These are phyloP conservation scores for Calocybe gangraenosa DNA, from an alignment of 768 basidiomycete species.

Conservation along the genomic window DNA sequence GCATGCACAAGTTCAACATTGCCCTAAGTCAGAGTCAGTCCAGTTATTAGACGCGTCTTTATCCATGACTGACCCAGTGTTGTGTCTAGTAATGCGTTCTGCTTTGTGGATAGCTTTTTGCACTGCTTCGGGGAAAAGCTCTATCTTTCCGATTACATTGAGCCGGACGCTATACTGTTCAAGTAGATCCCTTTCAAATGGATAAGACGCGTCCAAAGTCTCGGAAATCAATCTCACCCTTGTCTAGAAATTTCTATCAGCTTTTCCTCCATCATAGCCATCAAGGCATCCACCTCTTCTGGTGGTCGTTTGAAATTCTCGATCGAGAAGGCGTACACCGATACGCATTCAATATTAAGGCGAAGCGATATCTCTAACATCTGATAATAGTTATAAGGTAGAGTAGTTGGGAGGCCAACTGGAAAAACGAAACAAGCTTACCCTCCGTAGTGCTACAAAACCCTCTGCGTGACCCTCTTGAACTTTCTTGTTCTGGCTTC, in stretches of 20 bases:
- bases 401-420: background rate
- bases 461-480: constrained; percentile 82
- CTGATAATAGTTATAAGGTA: constrained; percentile 39
- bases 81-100: constrained; percentile 70
- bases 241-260: constrained; percentile 74
- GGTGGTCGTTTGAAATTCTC: constrained; percentile 91
- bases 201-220: background rate
- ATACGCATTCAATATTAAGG: constrained; percentile 78
- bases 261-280: constrained; percentile 76
- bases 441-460: constrained; percentile 73
- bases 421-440: constrained; percentile 37
- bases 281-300: constrained; percentile 84
- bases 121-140: constrained; percentile 77
- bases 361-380: constrained; percentile 80
- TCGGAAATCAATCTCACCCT: constrained; percentile 51
- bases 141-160: constrained; percentile 71
- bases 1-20: constrained; percentile 88
- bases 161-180: constrained; percentile 81
- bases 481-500: constrained; percentile 58
- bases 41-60: background rate
- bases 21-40: constrained; percentile 44
- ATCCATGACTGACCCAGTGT: constrained; percentile 49
- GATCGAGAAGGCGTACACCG: constrained; percentile 96
- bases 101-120: constrained; percentile 65
- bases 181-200: constrained; percentile 59